Evolutionary conservation across 2,329 filamentous ascomycete species (phyloP), one percentile per base, ranked within the genome.

Genomic region (Grosmannia penicillata): DNA sequence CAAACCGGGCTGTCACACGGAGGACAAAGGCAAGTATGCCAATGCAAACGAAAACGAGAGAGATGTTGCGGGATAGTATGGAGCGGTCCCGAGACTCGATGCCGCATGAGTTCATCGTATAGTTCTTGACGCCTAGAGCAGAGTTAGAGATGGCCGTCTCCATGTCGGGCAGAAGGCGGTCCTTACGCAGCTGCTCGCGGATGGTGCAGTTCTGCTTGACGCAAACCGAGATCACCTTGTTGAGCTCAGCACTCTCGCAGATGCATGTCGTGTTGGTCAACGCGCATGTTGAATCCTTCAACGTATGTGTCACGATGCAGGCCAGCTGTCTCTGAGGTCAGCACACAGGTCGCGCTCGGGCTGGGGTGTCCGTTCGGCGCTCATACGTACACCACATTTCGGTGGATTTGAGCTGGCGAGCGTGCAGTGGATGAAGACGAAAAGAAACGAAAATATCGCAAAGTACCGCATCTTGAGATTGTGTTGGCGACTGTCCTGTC

Each of bases 1-100:
- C 37, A 4, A 56, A 22, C n/a, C 51, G 49, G 13, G 55, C 49
- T 29, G 48, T 15, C 13, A 53, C 51, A 31, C 55, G 49, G 17
- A 56, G 42, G 18, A 45, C 33, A 33, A 56, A 57, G 17, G 51
- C 52, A 8, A 51, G 6, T 5, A 56, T 38, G 11, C 53, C 54
- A 4, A 56, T 29, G 3, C 38, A 44, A 13, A 51, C 49, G 25
- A 56, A 56, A 2, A 48, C 43, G 14, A 53, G 35, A 8, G 49
- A 49, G 17, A 52, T 26, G 25, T 53, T 42, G 43, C 49, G 45
- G 17, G 56, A 40, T 14, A 55, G 37, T 2, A 26, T 32, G 4
- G 46, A 48, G 27, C 54, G 41, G 27, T 57, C 55, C 25, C 52
- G 39, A 23, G 48, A 43, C 33, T 42, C 37, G 19, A 46, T 39